Percentiles rank a stretch among this genome's conserved stretches.
Evolutionary conservation across 306 rosid genomes (phyloP).

Genomic region (Quercus cerris): DNA sequence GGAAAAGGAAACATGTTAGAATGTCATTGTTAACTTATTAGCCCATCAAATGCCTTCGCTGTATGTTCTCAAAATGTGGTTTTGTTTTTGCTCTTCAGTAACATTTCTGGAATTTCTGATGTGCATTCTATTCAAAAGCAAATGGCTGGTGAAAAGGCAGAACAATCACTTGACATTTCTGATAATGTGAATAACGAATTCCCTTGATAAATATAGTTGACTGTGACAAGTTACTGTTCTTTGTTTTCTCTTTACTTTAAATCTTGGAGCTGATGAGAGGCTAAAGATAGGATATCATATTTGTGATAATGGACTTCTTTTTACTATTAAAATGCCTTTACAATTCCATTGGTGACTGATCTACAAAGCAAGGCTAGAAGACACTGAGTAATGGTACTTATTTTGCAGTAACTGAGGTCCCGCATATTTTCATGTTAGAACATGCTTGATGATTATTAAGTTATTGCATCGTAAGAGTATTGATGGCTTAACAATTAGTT

Average conservation of each 20-base stretch:
- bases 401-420: not conserved
- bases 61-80: too few relatives aligned
- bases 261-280: constrained; percentile 92
- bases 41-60: too few relatives aligned
- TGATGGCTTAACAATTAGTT: not conserved
- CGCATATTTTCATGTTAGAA: not conserved
- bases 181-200: constrained; percentile 9
- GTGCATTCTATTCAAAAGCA: too few relatives aligned
- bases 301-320: not conserved
- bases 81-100: not conserved
- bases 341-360: not conserved
- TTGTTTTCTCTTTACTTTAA: constrained; percentile 81
- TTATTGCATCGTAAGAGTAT: not conserved
- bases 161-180: too few relatives aligned
- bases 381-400: not conserved
- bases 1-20: too few relatives aligned
- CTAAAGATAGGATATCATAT: constrained; percentile 60
- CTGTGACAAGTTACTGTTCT: constrained; percentile 56
- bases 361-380: not conserved
- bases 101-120: too few relatives aligned
- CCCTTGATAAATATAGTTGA: too few relatives aligned
- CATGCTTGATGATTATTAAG: not conserved
- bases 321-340: not conserved
- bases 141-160: too few relatives aligned
- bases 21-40: too few relatives aligned